Percentiles rank a stretch among this genome's conserved stretches.
Conservation (phyloP, 352 stramenopile species). For the Phytopythium aichiense region DNA sequence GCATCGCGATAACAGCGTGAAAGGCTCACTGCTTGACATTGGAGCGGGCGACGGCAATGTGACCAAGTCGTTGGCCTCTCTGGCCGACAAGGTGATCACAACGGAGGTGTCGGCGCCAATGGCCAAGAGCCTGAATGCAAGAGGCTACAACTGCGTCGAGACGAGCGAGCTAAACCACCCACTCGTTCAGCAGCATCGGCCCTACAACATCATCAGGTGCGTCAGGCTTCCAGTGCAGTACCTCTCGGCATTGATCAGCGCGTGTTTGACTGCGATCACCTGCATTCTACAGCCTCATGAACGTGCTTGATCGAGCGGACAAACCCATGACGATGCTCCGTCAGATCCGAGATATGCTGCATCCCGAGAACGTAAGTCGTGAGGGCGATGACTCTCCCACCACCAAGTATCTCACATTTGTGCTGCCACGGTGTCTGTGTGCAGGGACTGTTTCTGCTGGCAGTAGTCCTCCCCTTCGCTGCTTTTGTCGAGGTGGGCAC, state of each 20-base stretch:
- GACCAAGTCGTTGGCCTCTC: slow-evolving; percentile 69
- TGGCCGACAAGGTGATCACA: slow-evolving; percentile 60
- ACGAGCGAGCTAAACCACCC: slow-evolving; percentile 65
- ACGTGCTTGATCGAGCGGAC: slow-evolving; percentile 79
- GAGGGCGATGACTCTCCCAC: not conserved
- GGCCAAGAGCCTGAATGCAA: slow-evolving; percentile 67
- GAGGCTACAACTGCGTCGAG: slow-evolving; percentile 77
- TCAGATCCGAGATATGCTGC: slow-evolving; percentile 70
- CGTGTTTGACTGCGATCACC: slow-evolving; percentile 60
- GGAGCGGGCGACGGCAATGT: slow-evolving; percentile 83
- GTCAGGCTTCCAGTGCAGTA: not conserved
- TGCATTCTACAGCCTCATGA: slow-evolving; percentile 52
- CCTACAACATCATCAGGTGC: slow-evolving; percentile 83
- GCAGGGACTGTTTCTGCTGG: slow-evolving; percentile 67
- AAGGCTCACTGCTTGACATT: slow-evolving; percentile 69
- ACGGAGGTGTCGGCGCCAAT: slow-evolving; percentile 80
- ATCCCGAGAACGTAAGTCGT: slow-evolving; percentile 47
- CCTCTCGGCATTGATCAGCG: slow-evolving; percentile 14
- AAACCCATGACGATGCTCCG: slow-evolving; percentile 74
- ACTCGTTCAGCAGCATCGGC: slow-evolving; percentile 56
- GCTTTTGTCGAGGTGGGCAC: slow-evolving; percentile 82
- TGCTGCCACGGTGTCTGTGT: not conserved
- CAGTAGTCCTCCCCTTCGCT: slow-evolving; percentile 76
- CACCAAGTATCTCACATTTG: not conserved
- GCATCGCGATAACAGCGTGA: slow-evolving; percentile 37